Evolutionary conservation across 2,329 filamentous ascomycete species (phyloP), one percentile per base, ranked within the genome.

Genomic region (Xylariaceae sp.): DNA sequence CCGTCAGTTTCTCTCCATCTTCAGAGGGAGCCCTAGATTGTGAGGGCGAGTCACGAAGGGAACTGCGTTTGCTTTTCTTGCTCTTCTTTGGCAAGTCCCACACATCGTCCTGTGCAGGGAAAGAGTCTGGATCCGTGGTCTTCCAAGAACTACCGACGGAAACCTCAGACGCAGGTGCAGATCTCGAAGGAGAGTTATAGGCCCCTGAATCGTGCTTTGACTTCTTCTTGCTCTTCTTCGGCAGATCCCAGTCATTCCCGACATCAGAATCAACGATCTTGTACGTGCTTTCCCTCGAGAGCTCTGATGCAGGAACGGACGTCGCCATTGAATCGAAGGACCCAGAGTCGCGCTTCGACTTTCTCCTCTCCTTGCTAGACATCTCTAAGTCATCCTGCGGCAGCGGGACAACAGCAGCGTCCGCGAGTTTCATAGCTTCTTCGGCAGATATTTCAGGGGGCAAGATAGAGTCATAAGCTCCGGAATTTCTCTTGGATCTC

Each of bases 191-290:
- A 9, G 40, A 45, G 34, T 51, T 45, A 34, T 52, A 45, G n/a
- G 50, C 48, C 13, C 46, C 41, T 36, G 50, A 51, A 16, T 49
- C 51, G 26, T 52, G 53, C 40, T 53, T 61, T 12, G 39, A 44
- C 47, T 57, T 73, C 59, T 56, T 69, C 43, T 71, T 73, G 40
- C 67, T 71, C 55, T 67, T 73, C 31, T 63, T 63, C 19, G 62
- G 67, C 48, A 58, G 38, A 31, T 38, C 38, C 47, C 45, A 46
- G 26, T 54, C 49, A n/a, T 56, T 51, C 32, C 51, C 47, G 15
- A 37, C 43, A 11, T 50, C 43, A 13, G 48, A 41, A 35, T 45
- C 43, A 9, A 46, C 28, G 30, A 32, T n/a, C 30, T 32, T 32
- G 30, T 32, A 32, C 8, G 30, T n/a, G 30, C 30, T 32, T n/a